Evolutionary conservation across 2,329 filamentous ascomycete genomes (phyloP).

Genomic region (Diplodia corticola): DNA sequence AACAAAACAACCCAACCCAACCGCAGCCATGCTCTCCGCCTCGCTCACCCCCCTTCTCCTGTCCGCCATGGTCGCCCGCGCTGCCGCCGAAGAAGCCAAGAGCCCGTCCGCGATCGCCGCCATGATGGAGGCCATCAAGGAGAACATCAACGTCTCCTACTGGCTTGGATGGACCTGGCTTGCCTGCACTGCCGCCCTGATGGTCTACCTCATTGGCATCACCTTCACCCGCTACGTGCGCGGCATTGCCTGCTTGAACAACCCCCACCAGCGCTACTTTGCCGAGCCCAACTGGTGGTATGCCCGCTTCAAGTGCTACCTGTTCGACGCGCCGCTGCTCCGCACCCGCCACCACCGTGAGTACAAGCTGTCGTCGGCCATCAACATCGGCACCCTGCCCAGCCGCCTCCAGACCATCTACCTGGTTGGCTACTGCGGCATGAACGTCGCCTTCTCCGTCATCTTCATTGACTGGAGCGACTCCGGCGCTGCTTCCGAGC

Average conservation of each 20-base stretch:
- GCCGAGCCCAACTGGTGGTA: conserved; percentile 58
- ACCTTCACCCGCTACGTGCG: conserved; percentile 68
- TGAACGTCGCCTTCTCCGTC: conserved; percentile 49
- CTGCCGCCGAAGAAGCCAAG: background rate
- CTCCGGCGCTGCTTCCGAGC: conserved; percentile 67
- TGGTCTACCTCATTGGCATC: conserved; percentile 66
- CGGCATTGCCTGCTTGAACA: conserved; percentile 72
- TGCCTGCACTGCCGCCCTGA: conserved; percentile 61
- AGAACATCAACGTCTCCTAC: conserved; percentile 39
- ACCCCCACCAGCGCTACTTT: conserved; percentile 80
- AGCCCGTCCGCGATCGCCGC: conserved; percentile 11
- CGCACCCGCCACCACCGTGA: conserved; percentile 52
- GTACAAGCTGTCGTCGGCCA: conserved; percentile 51
- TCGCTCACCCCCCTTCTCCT: background rate
- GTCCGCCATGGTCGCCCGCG: conserved; percentile 8
- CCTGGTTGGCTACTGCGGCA: conserved; percentile 50
- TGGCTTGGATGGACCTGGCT: conserved; percentile 53
- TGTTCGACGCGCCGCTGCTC: conserved; percentile 50
- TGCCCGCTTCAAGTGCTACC: conserved; percentile 48
- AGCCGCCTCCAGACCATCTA: conserved; percentile 51
- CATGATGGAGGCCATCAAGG: background rate
- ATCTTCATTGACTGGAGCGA: conserved; percentile 62
- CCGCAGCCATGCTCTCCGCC: conserved; percentile 11
- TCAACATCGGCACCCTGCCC: conserved; percentile 52
- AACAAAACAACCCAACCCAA: conserved; percentile 1